These are phyloP conservation scores for Yamadazyma dendronema DNA, from an alignment of 1,139 yeast species.

Conservation along the genomic window DNA sequence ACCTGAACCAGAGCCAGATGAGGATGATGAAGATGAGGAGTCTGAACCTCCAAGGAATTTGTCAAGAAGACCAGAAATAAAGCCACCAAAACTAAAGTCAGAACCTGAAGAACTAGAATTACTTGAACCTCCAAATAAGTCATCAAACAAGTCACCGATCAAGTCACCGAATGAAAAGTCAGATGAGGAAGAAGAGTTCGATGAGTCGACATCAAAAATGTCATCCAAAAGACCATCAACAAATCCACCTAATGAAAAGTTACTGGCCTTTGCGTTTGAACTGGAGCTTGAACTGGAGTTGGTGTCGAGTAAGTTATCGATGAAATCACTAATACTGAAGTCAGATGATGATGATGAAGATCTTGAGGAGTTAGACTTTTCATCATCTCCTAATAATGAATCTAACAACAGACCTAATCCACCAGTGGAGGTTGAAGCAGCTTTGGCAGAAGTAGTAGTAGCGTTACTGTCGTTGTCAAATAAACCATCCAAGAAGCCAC, in stretches of 20 bases:
- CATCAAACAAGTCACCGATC: slow-evolving; percentile 16
- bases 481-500: slow-evolving; percentile 12
- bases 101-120: slow-evolving; percentile 13
- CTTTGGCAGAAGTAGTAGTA: slow-evolving; percentile 2
- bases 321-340: slow-evolving; percentile 10
- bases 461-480: slow-evolving; percentile 9
- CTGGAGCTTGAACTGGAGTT: slow-evolving; percentile 5
- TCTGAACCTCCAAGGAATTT: slow-evolving; percentile 12
- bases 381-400: slow-evolving; percentile 6
- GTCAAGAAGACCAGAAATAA: slow-evolving; percentile 8
- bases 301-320: slow-evolving; percentile 13
- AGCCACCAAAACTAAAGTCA: slow-evolving; percentile 9
- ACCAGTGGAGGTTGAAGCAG: slow-evolving; percentile 8
- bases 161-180: slow-evolving; percentile 12
- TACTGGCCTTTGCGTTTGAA: slow-evolving; percentile 15
- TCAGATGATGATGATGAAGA: slow-evolving; percentile 6
- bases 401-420: slow-evolving; percentile 9
- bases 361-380: slow-evolving; percentile 5
- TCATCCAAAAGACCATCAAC: slow-evolving; percentile 21
- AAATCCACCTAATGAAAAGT: slow-evolving; percentile 14
- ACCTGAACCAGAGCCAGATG: slow-evolving; percentile 15
- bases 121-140: slow-evolving; percentile 16
- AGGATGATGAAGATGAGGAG: slow-evolving; percentile 1
- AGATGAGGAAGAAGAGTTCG: slow-evolving; percentile 15
- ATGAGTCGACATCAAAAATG: slow-evolving; percentile 18